Base-by-base conservation (phyloP, 768 basidiomycete species). In the Mycena capillaripes region DNA sequence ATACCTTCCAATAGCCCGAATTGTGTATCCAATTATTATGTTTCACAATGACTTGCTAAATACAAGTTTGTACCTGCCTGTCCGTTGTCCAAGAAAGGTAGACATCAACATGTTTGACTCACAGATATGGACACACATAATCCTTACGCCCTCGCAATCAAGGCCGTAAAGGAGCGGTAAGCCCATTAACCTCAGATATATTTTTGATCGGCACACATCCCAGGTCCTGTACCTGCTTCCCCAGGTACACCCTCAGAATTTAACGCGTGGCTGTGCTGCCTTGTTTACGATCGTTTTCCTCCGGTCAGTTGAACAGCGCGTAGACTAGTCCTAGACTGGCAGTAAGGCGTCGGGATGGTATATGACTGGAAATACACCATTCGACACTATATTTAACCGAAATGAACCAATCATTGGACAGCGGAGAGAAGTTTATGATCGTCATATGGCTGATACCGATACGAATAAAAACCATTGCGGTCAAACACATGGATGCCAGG, bases 241-340 rank as follows among this genome's bases (percentile, higher is more conserved):
- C 58, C 12, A 29, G 16, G 42, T 46, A 36, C 23, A 10, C 23
- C 10, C n/a, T 0, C 16, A 27, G 4, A 32, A 56, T 44, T 62
- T 12, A 2, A 21, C 9, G 1, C 30, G 70, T 71, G 70, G 70
- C 70, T 71, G 70, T 71, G 70, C 70, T 44, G 48, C 2, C 8
- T 60, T 60, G 27, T 60, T 68, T 46, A 50, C 23, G n/a, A 50
- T 29, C 10, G 25, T 42, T 59, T 23, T 59, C 29, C 9, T 1
- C 38, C 46, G 29, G 21, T 21, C 29, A 61, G 44, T 30, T 48
- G 10, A 30, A 48, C 17, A 11, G 30, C 30, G 19, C 8, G 44
- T 34, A 46, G 44, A 23, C 14, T 32, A 30, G 44, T 46, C 21
- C 19, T 34, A 21, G 63, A 10, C 48, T 3, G 27, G 50, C 8